Base-by-base conservation (phyloP, 164 flowering plant genomes). In the Tetrastigma voinierianum region DNA sequence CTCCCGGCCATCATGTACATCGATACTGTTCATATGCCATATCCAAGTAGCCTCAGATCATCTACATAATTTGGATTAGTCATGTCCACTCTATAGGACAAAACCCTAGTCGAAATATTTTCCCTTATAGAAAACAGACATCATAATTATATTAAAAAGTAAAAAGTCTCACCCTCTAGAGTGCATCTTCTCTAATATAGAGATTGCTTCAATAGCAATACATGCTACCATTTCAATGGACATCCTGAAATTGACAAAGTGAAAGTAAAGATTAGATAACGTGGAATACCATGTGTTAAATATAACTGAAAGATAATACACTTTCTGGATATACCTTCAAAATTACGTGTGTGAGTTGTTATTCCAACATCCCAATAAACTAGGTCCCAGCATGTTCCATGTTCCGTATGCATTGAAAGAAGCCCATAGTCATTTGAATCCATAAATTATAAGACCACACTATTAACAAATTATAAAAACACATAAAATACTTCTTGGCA, bases 301-400 rank as follows among this genome's bases (percentile, higher is more conserved):
- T 6, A 59, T 18, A 67, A 23, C 2, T 10, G 14, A 51, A 12
- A 58, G 20, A 44, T 1, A 2, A 46, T 2, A 51, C 6, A 9
- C 16, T 24, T 0, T 32, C 47, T 19, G n/a, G 2, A 68, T 20
- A 10, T 20, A 18, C 17, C 24, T 20, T 17, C 45, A 62, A 43
- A 62, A 47, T 75, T 70, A 55, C 96, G 88, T 77, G 52, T 92
- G 87, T 17, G 87, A 72, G 54, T 82, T 89, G 67, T 73, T 88
- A 76, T 87, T 91, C 96, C 98, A 95, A 46, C 90, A 93, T 82
- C 91, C 97, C 96, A 96, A 95, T 14, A 95, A 65, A 67, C 96
- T 91, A 25, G 98, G 96, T 12, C 98, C 98, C 75, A 95, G 90
- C 82, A 95, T 89, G 70, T 95, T 95, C 98, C 98, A 95, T 95